Conservation (phyloP, 257 asterid genomes). For the Knoxia roxburghii region DNA sequence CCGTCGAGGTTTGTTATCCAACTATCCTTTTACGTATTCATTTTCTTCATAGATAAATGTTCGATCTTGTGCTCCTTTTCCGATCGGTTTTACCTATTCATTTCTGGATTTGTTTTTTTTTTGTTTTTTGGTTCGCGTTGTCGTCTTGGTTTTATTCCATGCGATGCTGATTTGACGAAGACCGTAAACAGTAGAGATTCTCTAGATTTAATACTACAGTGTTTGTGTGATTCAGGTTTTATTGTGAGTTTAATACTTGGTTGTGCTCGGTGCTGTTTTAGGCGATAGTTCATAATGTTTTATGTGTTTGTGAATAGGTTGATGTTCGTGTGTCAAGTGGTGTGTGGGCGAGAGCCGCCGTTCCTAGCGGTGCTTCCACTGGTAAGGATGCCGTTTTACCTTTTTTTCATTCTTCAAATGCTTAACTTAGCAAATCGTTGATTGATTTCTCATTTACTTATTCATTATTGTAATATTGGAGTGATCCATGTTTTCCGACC, state of each 20-base stretch:
- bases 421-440: not conserved
- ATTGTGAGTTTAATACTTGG: not conserved
- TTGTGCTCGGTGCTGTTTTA: not conserved
- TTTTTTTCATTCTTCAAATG: not conserved
- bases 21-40: not conserved
- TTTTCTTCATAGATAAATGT: not conserved
- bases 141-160: not conserved
- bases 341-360: conserved; percentile 70
- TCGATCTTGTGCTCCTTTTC: not conserved
- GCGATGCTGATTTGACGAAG: not conserved
- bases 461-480: not conserved
- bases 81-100: conserved; percentile 2
- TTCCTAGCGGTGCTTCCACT: conserved; percentile 94
- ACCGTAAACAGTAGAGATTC: not conserved
- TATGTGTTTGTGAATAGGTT: conserved; percentile 40
- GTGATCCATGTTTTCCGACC: not conserved
- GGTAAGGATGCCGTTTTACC: conserved; percentile 36
- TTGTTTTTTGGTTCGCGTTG: too few species aligned
- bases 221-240: not conserved
- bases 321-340: conserved; percentile 61
- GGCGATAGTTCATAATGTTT: not conserved
- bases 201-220: not conserved
- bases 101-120: not conserved
- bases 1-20: conserved; percentile 59
- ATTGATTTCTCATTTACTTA: not conserved